phyloP scores from a whole-genome alignment of 495 filamentous ascomycete species.

The Aspergillus leporis region DNA sequence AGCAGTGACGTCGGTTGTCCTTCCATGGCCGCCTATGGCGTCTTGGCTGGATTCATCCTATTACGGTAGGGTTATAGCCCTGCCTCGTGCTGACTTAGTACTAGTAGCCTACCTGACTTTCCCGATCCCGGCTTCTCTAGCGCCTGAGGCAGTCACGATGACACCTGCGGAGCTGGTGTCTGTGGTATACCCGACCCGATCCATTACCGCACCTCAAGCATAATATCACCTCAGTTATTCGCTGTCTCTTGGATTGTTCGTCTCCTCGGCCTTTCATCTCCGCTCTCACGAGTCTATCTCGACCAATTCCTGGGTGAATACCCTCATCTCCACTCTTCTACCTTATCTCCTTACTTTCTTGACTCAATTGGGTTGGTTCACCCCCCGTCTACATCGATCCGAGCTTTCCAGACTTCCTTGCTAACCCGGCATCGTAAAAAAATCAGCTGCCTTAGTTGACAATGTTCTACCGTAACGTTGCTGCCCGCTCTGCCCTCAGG shows the following conservation, averaged over 20 bases:
- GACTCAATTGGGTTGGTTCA: constrained; percentile 42
- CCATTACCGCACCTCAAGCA: constrained; percentile 41
- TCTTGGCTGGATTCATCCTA: constrained; percentile 15
- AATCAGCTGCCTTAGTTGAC: constrained; percentile 39
- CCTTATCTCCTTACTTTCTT: constrained; percentile 20
- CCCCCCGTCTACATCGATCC: constrained; percentile 26
- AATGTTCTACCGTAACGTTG: constrained; percentile 51
- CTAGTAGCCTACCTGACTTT: constrained; percentile 7
- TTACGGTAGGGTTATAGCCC: constrained; percentile 29
- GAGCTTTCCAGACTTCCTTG: constrained; percentile 35
- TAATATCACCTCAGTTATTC: constrained; percentile 43
- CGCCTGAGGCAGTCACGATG: constrained; percentile 33
- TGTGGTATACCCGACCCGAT: constrained; percentile 30
- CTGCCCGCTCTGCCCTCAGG: constrained; percentile 49
- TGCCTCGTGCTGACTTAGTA: constrained; percentile 9
- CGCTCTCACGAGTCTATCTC: constrained; percentile 33
- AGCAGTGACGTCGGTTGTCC: constrained; percentile 37
- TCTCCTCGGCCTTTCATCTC: constrained; percentile 32
- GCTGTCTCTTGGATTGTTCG: constrained; percentile 35
- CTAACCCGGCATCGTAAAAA: constrained; percentile 36
- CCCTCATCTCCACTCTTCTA: constrained; percentile 37
- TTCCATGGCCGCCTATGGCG: constrained; percentile 8
- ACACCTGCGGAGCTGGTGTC: constrained; percentile 32
- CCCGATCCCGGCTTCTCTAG: neutral
- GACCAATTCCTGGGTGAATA: constrained; percentile 38